Percentiles rank a stretch among this genome's conserved stretches.
phyloP scores from a whole-genome alignment of 441 rosid genomes.

The Pelargonium australe region DNA sequence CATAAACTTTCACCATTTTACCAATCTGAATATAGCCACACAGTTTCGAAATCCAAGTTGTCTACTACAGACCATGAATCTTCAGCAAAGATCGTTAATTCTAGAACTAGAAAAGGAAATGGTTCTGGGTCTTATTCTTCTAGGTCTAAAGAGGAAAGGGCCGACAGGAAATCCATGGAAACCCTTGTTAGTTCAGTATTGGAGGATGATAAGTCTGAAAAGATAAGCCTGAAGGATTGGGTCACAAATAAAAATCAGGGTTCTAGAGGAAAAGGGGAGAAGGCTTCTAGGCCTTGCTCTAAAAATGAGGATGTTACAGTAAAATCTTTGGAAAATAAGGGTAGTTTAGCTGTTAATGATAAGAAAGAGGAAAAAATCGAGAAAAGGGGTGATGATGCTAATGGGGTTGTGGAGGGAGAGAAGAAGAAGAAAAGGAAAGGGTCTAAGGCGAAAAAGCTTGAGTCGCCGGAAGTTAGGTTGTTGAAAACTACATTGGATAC shows the following conservation, averaged over 20 bases:
- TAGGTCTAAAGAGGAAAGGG: conserved; percentile 18
- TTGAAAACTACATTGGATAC: conserved; percentile 37
- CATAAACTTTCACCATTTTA: conserved; percentile 5
- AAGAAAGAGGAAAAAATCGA: conserved; percentile 17
- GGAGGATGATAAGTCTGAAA: too few species aligned
- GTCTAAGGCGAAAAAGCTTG: conserved; percentile 28
- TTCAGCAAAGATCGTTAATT: conserved; percentile 14
- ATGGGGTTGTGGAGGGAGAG: conserved; percentile 9
- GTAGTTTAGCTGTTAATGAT: conserved; percentile 10
- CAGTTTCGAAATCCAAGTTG: conserved; percentile 22
- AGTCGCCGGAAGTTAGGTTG: conserved; percentile 22
- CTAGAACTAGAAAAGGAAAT: conserved; percentile 16
- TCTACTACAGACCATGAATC: conserved; percentile 25
- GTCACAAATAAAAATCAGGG: too few species aligned
- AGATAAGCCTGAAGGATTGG: too few species aligned
- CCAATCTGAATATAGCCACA: conserved; percentile 7
- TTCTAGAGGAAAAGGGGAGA: too few species aligned
- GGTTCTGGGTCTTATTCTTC: conserved; percentile 22
- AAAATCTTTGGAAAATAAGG: conserved; percentile 12
- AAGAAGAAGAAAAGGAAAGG: conserved; percentile 16
- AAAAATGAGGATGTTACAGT: not conserved
- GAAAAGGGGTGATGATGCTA: conserved; percentile 11
- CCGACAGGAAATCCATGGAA: conserved; percentile 19
- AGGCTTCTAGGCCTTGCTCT: too few species aligned
- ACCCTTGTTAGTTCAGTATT: conserved; percentile 6